Evolutionary conservation across 2,329 filamentous ascomycete genomes (phyloP).

Genomic region (Stagonosporopsis tanaceti): DNA sequence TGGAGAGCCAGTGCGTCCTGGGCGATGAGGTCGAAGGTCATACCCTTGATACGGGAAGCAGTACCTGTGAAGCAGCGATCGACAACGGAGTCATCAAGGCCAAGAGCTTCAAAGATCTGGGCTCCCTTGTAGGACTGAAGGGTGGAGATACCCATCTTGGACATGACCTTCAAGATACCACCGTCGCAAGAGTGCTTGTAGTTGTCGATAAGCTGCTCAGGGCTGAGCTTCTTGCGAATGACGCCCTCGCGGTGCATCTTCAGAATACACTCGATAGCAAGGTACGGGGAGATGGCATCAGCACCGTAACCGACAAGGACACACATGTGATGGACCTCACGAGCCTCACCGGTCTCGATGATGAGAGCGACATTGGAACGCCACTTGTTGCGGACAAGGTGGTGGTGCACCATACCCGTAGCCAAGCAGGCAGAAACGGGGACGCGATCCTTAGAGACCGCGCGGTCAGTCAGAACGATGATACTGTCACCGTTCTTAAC

Average conservation of each 20-base stretch:
- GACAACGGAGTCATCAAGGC: conserved; percentile 89
- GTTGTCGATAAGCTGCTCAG: conserved; percentile 87
- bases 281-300: conserved; percentile 92
- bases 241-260: conserved; percentile 95
- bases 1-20: conserved; percentile 95
- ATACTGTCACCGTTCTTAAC: conserved; percentile 85
- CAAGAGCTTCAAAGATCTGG: conserved; percentile 96
- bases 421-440: conserved; percentile 86
- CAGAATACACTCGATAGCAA: conserved; percentile 94
- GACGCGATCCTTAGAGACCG: conserved; percentile 81
- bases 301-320: conserved; percentile 96
- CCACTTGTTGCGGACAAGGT: conserved; percentile 95
- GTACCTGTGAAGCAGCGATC: conserved; percentile 96
- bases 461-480: conserved; percentile 88
- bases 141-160: conserved; percentile 99
- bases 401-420: conserved; percentile 93
- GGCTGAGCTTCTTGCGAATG: conserved; percentile 85
- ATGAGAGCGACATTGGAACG: conserved; percentile 85
- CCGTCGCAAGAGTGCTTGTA: conserved; percentile 97
- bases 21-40: conserved; percentile 92
- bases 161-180: conserved; percentile 98
- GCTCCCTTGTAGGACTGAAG: conserved; percentile 96
- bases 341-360: conserved; percentile 91
- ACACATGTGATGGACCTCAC: conserved; percentile 98
- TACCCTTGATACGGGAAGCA: conserved; percentile 90